Evolutionary conservation across 208 protist genomes (phyloP), one percentile per base, ranked within the genome.

Genomic region (Dictyostelium gargantuum): DNA sequence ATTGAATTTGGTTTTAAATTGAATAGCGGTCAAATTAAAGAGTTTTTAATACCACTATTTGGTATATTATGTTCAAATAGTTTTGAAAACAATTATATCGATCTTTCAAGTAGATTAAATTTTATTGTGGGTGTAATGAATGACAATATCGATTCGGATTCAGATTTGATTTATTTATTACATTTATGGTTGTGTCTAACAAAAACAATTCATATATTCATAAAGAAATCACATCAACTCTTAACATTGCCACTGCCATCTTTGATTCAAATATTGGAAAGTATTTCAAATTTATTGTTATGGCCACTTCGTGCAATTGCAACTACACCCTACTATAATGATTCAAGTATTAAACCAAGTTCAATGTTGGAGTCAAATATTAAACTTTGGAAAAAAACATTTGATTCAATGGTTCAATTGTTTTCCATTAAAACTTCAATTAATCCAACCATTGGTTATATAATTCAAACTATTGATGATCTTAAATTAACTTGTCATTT

Each of bases 1-100:
- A 42, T 89, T 6, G 82, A 79, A 50, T 58, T 66, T 89, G 82
- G 82, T n/a, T 79, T 89, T n/a, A 75, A 79, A 29, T 54, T 85
- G n/a, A 79, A 48, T 38, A 15, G 17, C 1, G 29, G 52, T 42
- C 13, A 89, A 40, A 68, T 38, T 15, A 61, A 79, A 26, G 32
- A 48, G 26, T 54, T 46, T 17, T 9, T 85, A 8, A 15, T 75
- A 74, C 70, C 70, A 75, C 29, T 75, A 1, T 75, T 75, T 75
- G 70, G 48, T 17, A 40, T 48, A 15, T 38, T 80, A 23, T 35
- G 29, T 42, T 29, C 46, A 42, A 52, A 52, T 68, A 42, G 48
- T 29, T 79, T 74, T 61, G 58, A 40, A 29, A 89, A 79, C 29
- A 50, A 52, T 8, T 35, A 21, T 38, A 13, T 70, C 1, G 70